Base-by-base conservation (phyloP, 2,329 filamentous ascomycete genomes). In the Tolypocladium capitatum region DNA sequence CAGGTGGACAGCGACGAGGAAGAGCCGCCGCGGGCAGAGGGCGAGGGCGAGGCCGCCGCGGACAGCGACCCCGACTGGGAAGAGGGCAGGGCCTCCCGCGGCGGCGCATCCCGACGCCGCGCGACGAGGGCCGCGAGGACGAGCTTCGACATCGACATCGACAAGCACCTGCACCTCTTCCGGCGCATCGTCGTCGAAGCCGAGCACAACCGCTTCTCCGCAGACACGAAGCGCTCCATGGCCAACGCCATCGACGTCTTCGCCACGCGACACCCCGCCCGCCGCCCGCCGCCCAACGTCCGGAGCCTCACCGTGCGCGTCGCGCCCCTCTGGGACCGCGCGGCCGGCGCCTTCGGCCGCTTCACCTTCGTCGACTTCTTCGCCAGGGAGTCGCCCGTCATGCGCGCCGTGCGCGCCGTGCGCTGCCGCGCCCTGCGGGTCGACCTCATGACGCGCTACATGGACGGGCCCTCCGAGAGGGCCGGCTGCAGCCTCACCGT, bases 251-350 rank as follows among this genome's bases (percentile, higher is more conserved):
- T 73, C 32, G 48, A 55, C 28, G 56, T 63, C 44, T 72, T 73
- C 52, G 55, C 53, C 9, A 43, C 42, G 11, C n/a, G 8, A 2
- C 8, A 27, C 31, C 40, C 55, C 34, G 32, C 44, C 0, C 43
- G 43, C 2, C 56, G 50, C 0, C 47, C 56, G 5, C 16, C 47
- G 10, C 48, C 49, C 2, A 59, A 59, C 43, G 57, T 76, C 3
- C 61, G 68, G 48, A 72, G 64, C 1, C 55, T 76, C 24, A 67
- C 63, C 3, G 58, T 76, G 43, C 62, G 69, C 32, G 54, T 75
- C 43, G 60, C 60, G 16, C 67, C 67, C 1, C 50, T 43, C 16
- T 49, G 46, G 49, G 28, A 48, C 9, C 28, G 43, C 18, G 32
- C 6, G 10, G 14, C 14, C 33, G 49, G 46, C 14, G 4, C 20